Evolutionary conservation across 768 basidiomycete genomes (phyloP).

Genomic region (Termitomyces sp.): DNA sequence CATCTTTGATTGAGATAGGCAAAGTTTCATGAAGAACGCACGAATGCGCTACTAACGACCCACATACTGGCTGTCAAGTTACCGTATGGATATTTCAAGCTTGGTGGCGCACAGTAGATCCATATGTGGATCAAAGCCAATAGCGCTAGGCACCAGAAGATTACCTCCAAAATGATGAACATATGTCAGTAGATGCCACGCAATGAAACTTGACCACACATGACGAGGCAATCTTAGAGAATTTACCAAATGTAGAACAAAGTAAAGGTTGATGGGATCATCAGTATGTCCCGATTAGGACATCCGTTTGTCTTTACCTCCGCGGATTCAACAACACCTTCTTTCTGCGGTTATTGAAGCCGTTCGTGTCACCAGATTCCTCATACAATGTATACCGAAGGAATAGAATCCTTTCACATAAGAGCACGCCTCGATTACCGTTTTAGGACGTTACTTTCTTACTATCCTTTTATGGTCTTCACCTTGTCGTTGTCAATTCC

Average conservation of each 20-base stretch:
- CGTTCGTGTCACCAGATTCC: neutral
- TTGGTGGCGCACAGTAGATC: neutral
- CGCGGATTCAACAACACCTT: neutral
- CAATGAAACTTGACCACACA: neutral
- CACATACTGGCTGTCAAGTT: neutral
- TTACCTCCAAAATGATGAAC: neutral
- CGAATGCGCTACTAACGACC: no score
- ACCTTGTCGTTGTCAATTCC: constrained; percentile 16
- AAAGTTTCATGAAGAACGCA: neutral
- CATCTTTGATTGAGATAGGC: no score
- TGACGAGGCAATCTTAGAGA: neutral
- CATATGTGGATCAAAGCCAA: neutral
- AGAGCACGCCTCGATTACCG: neutral
- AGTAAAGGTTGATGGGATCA: neutral
- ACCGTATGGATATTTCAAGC: neutral
- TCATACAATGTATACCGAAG: neutral
- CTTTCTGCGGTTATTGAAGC: neutral
- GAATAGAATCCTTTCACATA: neutral
- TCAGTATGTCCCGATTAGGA: constrained; percentile 8
- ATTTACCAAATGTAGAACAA: constrained; percentile 8
- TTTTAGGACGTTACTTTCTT: constrained; percentile 18
- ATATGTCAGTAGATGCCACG: neutral
- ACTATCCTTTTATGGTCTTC: constrained; percentile 15
- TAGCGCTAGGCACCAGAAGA: neutral
- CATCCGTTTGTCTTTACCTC: constrained; percentile 9